phyloP scores from a whole-genome alignment of 2,329 filamentous ascomycete species.

The Didymella glomerata region DNA sequence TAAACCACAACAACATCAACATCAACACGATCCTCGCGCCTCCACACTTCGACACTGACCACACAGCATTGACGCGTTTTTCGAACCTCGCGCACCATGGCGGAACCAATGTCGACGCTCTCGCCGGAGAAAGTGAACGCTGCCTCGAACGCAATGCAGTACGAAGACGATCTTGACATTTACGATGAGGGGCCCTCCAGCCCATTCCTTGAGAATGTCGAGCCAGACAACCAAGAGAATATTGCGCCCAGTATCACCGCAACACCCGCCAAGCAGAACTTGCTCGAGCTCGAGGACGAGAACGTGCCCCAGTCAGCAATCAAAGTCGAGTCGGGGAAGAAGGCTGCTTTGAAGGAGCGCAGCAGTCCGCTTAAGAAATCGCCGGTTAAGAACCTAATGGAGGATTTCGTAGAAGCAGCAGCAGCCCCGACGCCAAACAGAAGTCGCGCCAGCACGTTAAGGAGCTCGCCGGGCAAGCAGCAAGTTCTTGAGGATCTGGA shows the following conservation, averaged over 20 bases:
- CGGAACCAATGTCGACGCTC: conserved; percentile 43
- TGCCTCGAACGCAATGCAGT: conserved; percentile 28
- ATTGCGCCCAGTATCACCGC: conserved; percentile 23
- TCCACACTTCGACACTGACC: conserved; percentile 28
- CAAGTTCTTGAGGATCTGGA: conserved; percentile 5
- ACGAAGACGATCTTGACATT: conserved; percentile 47
- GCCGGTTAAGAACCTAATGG: conserved; percentile 39
- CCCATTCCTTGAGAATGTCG: conserved; percentile 58
- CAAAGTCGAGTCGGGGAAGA: conserved; percentile 45
- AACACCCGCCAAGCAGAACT: conserved; percentile 37
- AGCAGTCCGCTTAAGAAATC: conserved; percentile 44
- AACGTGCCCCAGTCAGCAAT: conserved; percentile 44
- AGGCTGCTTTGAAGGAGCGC: conserved; percentile 36
- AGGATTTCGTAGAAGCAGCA: conserved; percentile 37
- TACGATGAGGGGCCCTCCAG: conserved; percentile 57
- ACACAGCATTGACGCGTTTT: conserved; percentile 25
- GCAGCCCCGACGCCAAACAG: conserved; percentile 13
- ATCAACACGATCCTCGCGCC: conserved; percentile 18
- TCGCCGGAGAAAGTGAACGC: conserved; percentile 45
- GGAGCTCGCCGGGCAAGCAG: conserved; percentile 40
- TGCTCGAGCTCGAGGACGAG: conserved; percentile 32
- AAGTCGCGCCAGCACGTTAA: conserved; percentile 34
- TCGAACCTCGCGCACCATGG: conserved; percentile 32
- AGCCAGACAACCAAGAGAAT: conserved; percentile 50
- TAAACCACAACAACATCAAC: conserved; percentile 15